Base-by-base conservation (phyloP, 139 green algal species). In the Tetradesmus lagerheimii region DNA sequence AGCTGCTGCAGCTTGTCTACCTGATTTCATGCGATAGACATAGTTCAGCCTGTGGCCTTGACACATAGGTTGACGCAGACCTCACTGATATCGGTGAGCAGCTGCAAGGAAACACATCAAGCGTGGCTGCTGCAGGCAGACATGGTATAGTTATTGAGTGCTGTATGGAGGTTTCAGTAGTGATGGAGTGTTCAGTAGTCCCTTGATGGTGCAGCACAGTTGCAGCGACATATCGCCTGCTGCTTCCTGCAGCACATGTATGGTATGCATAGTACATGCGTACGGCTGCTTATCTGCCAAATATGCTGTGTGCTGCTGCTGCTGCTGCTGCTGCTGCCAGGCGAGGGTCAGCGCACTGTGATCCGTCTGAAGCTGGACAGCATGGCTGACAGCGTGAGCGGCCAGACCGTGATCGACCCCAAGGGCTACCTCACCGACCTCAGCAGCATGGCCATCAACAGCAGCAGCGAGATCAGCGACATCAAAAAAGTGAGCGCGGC, bases 381-480 rank as follows among this genome's bases (percentile, higher is more conserved):
- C 57, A 97, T 99, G 93, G 95, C 94, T 12, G 98, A 99, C 92
- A 93, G 90, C 23, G 97, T 99, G 76, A 95, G 88, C 29, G 98
- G 98, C 1, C 96, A 99, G 95, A 99, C 98, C 27, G 96, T 98
- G 85, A 97, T 99, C 45, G 98, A 99, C 91, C 98, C 98, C 88
- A 99, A 99, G 93, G 98, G 98, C 20, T 99, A 99, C 94, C 94
- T 99, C 45, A 99, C 98, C 14, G 96, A 98, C 90, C 94, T 99
- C 39, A 97, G 96, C 35, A 67, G 76, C 76, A 86, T 86, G 86
- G 57, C 23, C 38, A 91, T 87, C 57, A 83, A 39, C 81, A 71
- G 50, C 66, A 81, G 62, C 80, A 91, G 45, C 8, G 98, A 99
- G 89, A 98, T 99, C 57, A 94, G 89, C 27, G 98, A 99, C 95